These are phyloP conservation scores for Xylariaceae sp. DNA, from an alignment of 2,329 filamentous ascomycete species.

Conservation along the genomic window DNA sequence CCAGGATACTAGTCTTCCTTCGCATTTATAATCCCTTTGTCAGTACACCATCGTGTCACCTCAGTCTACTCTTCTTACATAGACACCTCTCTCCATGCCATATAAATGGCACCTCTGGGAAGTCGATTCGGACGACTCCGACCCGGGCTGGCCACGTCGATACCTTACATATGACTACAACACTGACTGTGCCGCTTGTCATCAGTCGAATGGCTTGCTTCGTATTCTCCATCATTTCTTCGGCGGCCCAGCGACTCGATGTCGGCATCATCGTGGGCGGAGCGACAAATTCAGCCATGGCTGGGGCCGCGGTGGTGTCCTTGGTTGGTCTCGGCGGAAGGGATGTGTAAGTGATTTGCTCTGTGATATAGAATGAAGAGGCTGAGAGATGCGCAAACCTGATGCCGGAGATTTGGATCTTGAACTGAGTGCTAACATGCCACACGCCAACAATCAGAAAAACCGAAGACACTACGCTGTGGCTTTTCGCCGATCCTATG, in stretches of 20 bases:
- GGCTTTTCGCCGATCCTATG: constrained; percentile 14
- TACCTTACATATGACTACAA: constrained; percentile 11
- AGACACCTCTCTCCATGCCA: not conserved
- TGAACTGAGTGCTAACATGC: not conserved
- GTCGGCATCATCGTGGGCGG: constrained; percentile 1
- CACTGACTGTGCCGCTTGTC: constrained; percentile 5
- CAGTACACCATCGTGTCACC: no score
- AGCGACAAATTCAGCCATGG: not conserved
- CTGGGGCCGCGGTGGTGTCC: constrained; percentile 17
- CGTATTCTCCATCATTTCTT: constrained; percentile 4
- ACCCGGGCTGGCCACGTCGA: not conserved
- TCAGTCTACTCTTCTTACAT: no score
- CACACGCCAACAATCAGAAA: constrained; percentile 2
- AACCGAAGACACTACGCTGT: constrained; percentile 19
- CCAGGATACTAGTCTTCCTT: no score
- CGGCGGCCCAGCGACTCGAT: not conserved
- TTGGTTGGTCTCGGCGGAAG: constrained; percentile 13
- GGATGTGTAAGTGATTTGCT: constrained; percentile 24
- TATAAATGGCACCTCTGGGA: constrained; percentile 4
- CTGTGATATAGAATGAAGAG: no score
- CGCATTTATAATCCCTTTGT: no score
- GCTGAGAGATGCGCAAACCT: no score
- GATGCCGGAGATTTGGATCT: no score
- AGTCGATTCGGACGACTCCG: not conserved
- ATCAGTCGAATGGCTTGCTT: constrained; percentile 3